Base-by-base conservation (phyloP, 371 early-diverging fungal genomes). In the Conidiobolus incongruus region DNA sequence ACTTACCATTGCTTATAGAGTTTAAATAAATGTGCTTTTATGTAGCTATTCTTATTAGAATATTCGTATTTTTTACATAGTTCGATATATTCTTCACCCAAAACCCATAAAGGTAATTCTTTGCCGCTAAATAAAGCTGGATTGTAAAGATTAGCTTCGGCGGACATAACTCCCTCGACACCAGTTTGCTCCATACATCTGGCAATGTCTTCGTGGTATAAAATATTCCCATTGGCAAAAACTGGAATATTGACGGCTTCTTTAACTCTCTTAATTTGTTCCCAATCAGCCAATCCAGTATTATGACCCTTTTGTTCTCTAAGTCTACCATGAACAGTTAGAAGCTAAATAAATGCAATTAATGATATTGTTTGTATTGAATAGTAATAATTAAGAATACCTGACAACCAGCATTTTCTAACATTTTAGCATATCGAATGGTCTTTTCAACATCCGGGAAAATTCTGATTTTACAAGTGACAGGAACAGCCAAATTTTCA, bases 281-380 rank as follows among this genome's bases (percentile, higher is more conserved):
- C 72, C 99, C 97, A 98, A 61, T 97, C 92, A 0, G 96, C 98
- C 19, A 98, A 50, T 3, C 98, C 98, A 19, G 96, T 91, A 35
- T 81, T 68, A 43, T 85, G 84, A 4, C 98, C 98, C 60, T 86
- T 95, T 63, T 94, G 95, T 48, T 98, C 95, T 42, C 98, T 72
- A 29, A 85, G 53, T 33, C 99, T 68, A 8, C 99, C 99, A 55
- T 98, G 98, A 0, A 97, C 98, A 0, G 90, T 87, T 35, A 99
- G 61, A 49, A 97, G 59, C 52, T 60, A 50, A 35, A 54, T 46
- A 20, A 5, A 22, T 17, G 10, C 5, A 31, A 8, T 15, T 24
- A 15, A 19, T 12, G n/a, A n/a, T n/a, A n/a, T n/a, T n/a, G n/a
- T n/a, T n/a, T n/a, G n/a, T n/a, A n/a, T n/a, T n/a, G n/a, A 2